phyloP scores from a whole-genome alignment of 192 early-diverging fungal genomes.

The Linnemannia hyalina region DNA sequence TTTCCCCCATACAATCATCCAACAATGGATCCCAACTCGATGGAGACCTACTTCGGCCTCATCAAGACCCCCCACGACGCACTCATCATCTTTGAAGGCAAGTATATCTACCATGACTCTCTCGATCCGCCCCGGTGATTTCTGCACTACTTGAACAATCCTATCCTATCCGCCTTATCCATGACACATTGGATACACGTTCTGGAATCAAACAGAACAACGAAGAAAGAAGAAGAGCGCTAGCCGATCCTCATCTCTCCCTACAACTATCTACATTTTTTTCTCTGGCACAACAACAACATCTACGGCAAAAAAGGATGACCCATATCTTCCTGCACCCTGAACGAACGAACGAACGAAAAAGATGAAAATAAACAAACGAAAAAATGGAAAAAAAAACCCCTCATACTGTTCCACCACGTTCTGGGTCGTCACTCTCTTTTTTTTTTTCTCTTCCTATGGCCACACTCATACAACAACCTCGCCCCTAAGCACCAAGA shows the following conservation, averaged over 20 bases:
- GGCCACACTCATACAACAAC: not conserved
- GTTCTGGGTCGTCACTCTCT: not conserved
- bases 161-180: not conserved
- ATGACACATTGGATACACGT: not conserved
- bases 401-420: not conserved
- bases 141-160: not conserved
- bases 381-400: not conserved
- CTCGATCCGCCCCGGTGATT: not conserved
- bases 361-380: slow-evolving; percentile 6
- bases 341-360: not conserved
- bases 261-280: not conserved
- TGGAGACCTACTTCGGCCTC: slow-evolving; percentile 89
- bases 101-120: slow-evolving; percentile 10
- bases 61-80: slow-evolving; percentile 91
- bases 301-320: not conserved
- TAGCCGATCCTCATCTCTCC: not conserved
- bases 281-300: not conserved
- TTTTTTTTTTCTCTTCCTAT: not conserved
- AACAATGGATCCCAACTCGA: slow-evolving; percentile 59
- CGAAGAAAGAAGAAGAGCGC: not conserved
- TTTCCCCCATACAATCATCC: slow-evolving; percentile 6
- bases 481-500: not conserved
- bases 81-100: slow-evolving; percentile 84
- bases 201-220: slow-evolving; percentile 3
- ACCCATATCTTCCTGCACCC: not conserved